Percentiles rank a stretch among this genome's conserved stretches.
Evolutionary conservation across 306 rosid species (phyloP).

Genomic region (Spatholobus suberectus): DNA sequence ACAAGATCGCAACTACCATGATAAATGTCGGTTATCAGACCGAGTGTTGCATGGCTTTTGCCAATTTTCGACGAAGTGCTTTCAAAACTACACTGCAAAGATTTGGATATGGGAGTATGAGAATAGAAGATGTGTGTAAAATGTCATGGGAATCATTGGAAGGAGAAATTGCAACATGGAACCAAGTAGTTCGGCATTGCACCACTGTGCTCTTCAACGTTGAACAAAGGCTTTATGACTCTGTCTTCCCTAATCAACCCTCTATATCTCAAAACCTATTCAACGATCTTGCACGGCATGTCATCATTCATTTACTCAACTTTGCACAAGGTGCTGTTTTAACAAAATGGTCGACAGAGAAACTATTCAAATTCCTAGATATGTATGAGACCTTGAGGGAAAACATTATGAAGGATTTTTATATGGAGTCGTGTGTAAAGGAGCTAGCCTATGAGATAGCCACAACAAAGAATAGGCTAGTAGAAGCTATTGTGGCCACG

Average conservation of each 20-base stretch:
- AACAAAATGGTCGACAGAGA: constrained; percentile 67
- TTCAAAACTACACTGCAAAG: constrained; percentile 50
- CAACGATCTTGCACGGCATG: constrained; percentile 49
- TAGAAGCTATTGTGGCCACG: constrained; percentile 54
- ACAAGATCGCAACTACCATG: constrained; percentile 63
- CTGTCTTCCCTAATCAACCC: constrained; percentile 52
- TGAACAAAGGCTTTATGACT: constrained; percentile 55
- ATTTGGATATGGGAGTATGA: constrained; percentile 49
- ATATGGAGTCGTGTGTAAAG: constrained; percentile 27
- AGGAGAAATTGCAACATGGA: constrained; percentile 70
- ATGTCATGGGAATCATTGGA: constrained; percentile 75
- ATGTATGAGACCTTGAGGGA: constrained; percentile 76
- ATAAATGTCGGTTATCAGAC: constrained; percentile 60
- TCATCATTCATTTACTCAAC: constrained; percentile 57
- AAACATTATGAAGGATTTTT: constrained; percentile 25
- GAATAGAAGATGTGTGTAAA: constrained; percentile 67
- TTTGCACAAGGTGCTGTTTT: constrained; percentile 66
- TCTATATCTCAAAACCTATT: constrained; percentile 48
- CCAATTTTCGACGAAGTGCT: constrained; percentile 51
- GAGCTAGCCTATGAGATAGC: constrained; percentile 54
- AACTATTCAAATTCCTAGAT: constrained; percentile 75
- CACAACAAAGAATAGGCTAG: constrained; percentile 44
- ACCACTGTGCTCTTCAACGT: constrained; percentile 53
- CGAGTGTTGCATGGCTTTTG: constrained; percentile 67
- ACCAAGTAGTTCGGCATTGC: constrained; percentile 61